A percentile compares a stretch with the other conserved stretches of the same genome.
phyloP scores from a whole-genome alignment of 1,284 basidiomycete genomes.

The Schizopora paradoxa region DNA sequence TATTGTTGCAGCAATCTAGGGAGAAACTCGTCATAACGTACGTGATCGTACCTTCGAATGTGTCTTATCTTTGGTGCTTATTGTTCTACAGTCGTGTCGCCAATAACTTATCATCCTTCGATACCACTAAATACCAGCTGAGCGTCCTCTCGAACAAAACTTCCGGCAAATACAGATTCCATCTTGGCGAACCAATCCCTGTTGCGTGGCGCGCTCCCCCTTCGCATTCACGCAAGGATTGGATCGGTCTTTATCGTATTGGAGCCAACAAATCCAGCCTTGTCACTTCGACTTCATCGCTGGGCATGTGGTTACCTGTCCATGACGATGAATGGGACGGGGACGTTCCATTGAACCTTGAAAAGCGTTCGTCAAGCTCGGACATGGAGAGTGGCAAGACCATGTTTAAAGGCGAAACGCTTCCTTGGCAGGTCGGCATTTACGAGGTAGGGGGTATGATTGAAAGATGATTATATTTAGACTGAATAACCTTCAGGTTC shows the following conservation, averaged over 20 bases:
- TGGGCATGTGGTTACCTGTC: slow-evolving; percentile 92
- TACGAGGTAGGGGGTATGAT: slow-evolving; percentile 68
- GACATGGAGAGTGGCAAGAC: slow-evolving; percentile 62
- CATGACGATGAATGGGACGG: slow-evolving; percentile 93
- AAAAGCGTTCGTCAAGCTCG: slow-evolving; percentile 32
- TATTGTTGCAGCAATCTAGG: slow-evolving; percentile 85
- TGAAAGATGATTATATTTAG: neutral
- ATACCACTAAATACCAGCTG: slow-evolving; percentile 73
- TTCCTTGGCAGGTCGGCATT: slow-evolving; percentile 83
- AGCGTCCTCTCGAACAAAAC: slow-evolving; percentile 49
- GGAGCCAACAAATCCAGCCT: slow-evolving; percentile 80
- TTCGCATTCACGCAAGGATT: slow-evolving; percentile 90
- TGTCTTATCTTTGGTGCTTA: slow-evolving; percentile 11
- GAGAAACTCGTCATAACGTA: slow-evolving; percentile 87
- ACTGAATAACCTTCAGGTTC: slow-evolving; percentile 40
- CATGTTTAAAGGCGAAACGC: slow-evolving; percentile 68
- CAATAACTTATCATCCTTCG: slow-evolving; percentile 74
- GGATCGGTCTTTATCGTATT: slow-evolving; percentile 92
- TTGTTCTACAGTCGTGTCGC: slow-evolving; percentile 62
- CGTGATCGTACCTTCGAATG: slow-evolving; percentile 26
- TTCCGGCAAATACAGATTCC: slow-evolving; percentile 59
- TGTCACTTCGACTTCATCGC: slow-evolving; percentile 82
- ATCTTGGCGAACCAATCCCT: slow-evolving; percentile 86
- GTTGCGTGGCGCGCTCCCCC: slow-evolving; percentile 86
- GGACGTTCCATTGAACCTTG: slow-evolving; percentile 60